phyloP scores from a whole-genome alignment of 306 rosid genomes.

The Abrus pulchellus region DNA sequence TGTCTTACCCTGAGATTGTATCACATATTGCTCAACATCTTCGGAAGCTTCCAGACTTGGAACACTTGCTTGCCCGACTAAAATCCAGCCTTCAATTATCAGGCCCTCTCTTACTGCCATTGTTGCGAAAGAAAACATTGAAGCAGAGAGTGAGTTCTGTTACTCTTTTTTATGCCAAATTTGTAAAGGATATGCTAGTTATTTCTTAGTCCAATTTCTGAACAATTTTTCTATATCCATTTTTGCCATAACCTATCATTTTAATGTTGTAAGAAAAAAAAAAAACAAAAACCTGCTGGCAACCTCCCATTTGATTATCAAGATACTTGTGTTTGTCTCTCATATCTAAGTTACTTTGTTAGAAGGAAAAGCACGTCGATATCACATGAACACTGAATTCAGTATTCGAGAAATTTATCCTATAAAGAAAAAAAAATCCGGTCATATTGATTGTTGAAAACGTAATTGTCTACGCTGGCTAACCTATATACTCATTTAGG shows the following conservation, averaged over 20 bases:
- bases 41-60: conserved; percentile 84
- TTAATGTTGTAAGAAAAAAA: conserved; percentile 14
- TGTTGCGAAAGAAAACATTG: conserved; percentile 75
- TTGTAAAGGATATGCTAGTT: conserved; percentile 20
- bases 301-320: conserved; percentile 24
- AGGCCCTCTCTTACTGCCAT: conserved; percentile 69
- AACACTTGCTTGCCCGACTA: conserved; percentile 82
- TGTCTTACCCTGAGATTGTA: conserved; percentile 66
- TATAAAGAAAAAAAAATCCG: not conserved
- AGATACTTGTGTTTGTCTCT: not conserved
- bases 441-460: conserved; percentile 1
- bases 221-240: conserved; percentile 17
- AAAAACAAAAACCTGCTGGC: not conserved
- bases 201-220: conserved; percentile 7
- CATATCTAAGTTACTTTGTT: not conserved
- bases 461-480: conserved; percentile 1
- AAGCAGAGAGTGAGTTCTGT: conserved; percentile 80
- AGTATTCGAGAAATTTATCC: not conserved
- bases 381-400: conserved; percentile 18
- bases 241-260: conserved; percentile 27
- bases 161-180: conserved; percentile 17
- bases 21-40: conserved; percentile 74
- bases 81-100: conserved; percentile 80
- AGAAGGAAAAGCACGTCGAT: not conserved
- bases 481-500: not conserved